phyloP scores from a whole-genome alignment of 164 flowering plant genomes.

The Stephania yunnanensis region DNA sequence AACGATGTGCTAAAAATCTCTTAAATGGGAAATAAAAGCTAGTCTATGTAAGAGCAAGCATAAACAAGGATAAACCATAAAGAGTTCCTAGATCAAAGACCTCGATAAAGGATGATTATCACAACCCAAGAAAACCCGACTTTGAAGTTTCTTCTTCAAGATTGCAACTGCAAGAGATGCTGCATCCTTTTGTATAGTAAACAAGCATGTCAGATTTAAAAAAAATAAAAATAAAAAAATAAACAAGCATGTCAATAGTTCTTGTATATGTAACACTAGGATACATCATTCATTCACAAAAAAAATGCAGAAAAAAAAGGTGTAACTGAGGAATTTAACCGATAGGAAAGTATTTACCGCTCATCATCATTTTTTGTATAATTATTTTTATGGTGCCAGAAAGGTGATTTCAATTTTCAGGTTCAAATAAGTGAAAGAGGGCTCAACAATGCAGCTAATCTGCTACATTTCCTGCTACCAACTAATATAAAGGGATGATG shows the following conservation, averaged over 20 bases:
- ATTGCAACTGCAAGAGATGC: conserved; percentile 79
- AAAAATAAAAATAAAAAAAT: not conserved
- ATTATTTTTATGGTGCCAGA: not conserved
- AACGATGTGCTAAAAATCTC: not conserved
- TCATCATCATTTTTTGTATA: not conserved
- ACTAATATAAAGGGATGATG: not conserved
- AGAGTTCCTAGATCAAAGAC: conserved; percentile 23
- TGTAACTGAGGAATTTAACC: not conserved
- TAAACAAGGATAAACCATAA: not conserved
- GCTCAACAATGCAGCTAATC: not conserved
- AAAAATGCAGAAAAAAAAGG: not conserved
- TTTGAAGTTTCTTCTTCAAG: conserved; percentile 60
- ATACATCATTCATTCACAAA: not conserved
- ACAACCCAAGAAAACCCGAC: conserved; percentile 81
- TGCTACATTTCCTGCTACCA: not conserved
- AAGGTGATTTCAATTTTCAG: not conserved
- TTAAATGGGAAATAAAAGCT: not conserved
- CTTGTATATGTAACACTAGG: not conserved
- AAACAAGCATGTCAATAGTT: not conserved
- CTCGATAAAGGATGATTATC: conserved; percentile 94
- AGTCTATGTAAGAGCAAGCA: not conserved
- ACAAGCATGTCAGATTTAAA: not conserved
- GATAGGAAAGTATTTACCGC: not conserved
- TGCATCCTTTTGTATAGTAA: conserved; percentile 57
- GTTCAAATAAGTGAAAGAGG: not conserved